phyloP scores from a whole-genome alignment of 2,329 filamentous ascomycete genomes.

The Intubia oerlemansii region DNA sequence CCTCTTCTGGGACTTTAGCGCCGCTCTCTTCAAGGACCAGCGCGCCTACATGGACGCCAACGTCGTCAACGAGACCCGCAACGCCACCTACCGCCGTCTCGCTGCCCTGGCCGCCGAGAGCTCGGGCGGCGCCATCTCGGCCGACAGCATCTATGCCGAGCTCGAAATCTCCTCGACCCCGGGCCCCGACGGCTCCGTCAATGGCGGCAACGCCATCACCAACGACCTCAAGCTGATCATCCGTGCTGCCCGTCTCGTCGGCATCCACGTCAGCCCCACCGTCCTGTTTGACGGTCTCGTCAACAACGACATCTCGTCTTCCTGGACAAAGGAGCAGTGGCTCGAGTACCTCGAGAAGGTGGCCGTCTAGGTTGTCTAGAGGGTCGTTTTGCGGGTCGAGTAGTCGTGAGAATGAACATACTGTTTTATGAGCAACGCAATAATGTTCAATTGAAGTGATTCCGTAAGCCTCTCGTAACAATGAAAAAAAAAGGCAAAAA shows the following conservation, averaged over 20 bases:
- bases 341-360: slow-evolving; percentile 53
- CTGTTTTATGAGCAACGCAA: too few species aligned
- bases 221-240: slow-evolving; percentile 67
- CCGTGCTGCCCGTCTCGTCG: slow-evolving; percentile 57
- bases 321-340: slow-evolving; percentile 68
- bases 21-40: slow-evolving; percentile 43
- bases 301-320: slow-evolving; percentile 55
- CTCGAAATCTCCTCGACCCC: slow-evolving; percentile 50
- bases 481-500: too few species aligned
- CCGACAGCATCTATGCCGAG: slow-evolving; percentile 44
- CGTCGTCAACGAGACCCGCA: slow-evolving; percentile 66
- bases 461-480: too few species aligned
- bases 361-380: slow-evolving; percentile 17
- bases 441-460: too few species aligned
- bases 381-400: too few species aligned
- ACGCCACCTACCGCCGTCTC: slow-evolving; percentile 62
- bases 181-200: slow-evolving; percentile 44
- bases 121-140: slow-evolving; percentile 53
- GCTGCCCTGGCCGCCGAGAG: slow-evolving; percentile 45
- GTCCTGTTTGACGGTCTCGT: slow-evolving; percentile 76
- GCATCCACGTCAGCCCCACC: slow-evolving; percentile 81
- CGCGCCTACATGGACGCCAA: slow-evolving; percentile 65
- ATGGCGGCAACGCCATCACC: slow-evolving; percentile 64
- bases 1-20: slow-evolving; percentile 65
- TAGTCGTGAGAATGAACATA: too few species aligned